phyloP scores from a whole-genome alignment of 495 filamentous ascomycete species.

The Aspergillus haitiensis region DNA sequence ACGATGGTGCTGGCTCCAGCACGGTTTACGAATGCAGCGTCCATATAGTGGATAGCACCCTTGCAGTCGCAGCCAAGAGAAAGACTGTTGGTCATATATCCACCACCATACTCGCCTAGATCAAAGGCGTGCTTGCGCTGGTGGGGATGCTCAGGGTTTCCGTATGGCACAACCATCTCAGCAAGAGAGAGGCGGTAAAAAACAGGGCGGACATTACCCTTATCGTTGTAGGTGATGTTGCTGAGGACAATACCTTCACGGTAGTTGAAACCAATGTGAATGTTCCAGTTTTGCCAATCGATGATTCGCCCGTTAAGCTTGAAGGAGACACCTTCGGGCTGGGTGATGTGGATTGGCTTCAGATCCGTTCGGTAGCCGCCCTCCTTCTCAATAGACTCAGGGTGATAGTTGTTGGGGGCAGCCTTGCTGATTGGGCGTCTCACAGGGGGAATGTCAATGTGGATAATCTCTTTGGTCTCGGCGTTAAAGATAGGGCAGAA shows the following conservation, averaged over 20 bases:
- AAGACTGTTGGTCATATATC: constrained; percentile 94
- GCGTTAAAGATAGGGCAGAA: constrained; percentile 93
- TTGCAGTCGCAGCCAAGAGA: constrained; percentile 93
- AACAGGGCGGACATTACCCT: constrained; percentile 72
- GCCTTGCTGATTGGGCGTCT: constrained; percentile 75
- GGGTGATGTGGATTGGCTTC: constrained; percentile 93
- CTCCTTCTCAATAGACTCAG: constrained; percentile 66
- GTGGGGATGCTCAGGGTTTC: constrained; percentile 89
- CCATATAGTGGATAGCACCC: constrained; percentile 88
- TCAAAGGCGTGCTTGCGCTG: constrained; percentile 95
- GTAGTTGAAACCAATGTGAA: constrained; percentile 95
- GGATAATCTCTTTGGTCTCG: constrained; percentile 78
- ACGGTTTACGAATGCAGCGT: constrained; percentile 80
- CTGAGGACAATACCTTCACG: constrained; percentile 90
- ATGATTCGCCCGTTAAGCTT: constrained; percentile 74
- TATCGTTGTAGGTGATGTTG: constrained; percentile 89
- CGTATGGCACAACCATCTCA: constrained; percentile 97
- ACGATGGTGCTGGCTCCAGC: constrained; percentile 75
- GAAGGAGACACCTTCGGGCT: constrained; percentile 94
- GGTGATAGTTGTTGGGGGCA: constrained; percentile 77
- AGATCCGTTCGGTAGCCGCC: constrained; percentile 78
- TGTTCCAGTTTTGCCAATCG: constrained; percentile 92
- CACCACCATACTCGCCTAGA: constrained; percentile 89
- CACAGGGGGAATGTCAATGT: constrained; percentile 84
- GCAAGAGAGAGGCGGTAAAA: constrained; percentile 93